Evolutionary conservation across 768 basidiomycete species (phyloP).

Genomic region (Suillus paluster): DNA sequence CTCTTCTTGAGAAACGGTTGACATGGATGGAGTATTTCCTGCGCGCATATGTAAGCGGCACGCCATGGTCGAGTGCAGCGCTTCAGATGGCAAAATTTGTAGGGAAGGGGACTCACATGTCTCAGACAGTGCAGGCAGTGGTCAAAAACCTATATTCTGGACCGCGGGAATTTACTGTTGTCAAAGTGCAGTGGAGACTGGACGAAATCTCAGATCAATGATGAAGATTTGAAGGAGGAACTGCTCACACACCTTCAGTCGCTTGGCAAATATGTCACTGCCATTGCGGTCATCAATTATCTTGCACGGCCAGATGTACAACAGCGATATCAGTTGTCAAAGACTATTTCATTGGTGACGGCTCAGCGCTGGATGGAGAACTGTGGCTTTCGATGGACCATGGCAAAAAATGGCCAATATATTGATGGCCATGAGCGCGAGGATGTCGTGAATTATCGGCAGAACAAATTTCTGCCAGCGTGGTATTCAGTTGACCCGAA

Average conservation of each 20-base stretch:
- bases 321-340: conserved; percentile 16
- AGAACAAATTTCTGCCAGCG: conserved; percentile 11
- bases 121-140: not conserved
- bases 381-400: conserved; percentile 28
- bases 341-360: conserved; percentile 30
- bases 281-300: conserved; percentile 27
- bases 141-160: conserved; percentile 21
- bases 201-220: conserved; percentile 26
- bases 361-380: conserved; percentile 27
- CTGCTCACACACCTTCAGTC: conserved; percentile 21
- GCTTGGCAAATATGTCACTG: conserved; percentile 27
- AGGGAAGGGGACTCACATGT: conserved; percentile 2
- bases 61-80: not conserved
- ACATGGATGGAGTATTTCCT: conserved; percentile 3
- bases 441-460: conserved; percentile 42
- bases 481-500: too few relatives aligned
- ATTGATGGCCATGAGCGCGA: conserved; percentile 20
- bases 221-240: conserved; percentile 37
- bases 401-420: conserved; percentile 19
- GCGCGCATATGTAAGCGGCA: not conserved
- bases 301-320: conserved; percentile 3
- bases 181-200: conserved; percentile 13
- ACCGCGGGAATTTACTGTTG: conserved; percentile 21
- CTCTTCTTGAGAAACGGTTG: not conserved
- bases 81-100: not conserved